phyloP scores from a whole-genome alignment of 1,139 yeast genomes.

The Suhomyces yuchorum region DNA sequence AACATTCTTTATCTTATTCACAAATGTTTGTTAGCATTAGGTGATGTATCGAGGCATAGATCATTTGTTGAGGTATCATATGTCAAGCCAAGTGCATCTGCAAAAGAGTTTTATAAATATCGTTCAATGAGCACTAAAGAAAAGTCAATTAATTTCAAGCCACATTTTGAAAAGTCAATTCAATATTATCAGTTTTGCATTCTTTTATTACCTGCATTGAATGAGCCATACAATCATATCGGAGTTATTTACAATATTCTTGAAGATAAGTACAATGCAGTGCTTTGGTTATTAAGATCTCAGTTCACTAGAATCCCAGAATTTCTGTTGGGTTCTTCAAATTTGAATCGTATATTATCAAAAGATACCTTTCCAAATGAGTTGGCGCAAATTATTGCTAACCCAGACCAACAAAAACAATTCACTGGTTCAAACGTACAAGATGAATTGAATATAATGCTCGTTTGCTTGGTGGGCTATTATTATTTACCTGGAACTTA shows the following conservation, averaged over 20 bases:
- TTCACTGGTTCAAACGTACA: not conserved
- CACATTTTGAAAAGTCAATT: conserved; percentile 37
- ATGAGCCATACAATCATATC: conserved; percentile 66
- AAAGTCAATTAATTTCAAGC: conserved; percentile 23
- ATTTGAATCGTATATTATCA: conserved; percentile 35
- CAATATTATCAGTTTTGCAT: conserved; percentile 55
- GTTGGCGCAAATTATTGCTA: conserved; percentile 20
- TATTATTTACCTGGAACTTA: conserved; percentile 33
- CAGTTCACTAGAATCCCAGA: conserved; percentile 55
- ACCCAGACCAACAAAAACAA: conserved; percentile 7
- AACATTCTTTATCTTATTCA: conserved; percentile 53
- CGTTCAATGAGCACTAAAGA: conserved; percentile 39
- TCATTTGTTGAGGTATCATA: conserved; percentile 46
- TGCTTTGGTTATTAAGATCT: conserved; percentile 58
- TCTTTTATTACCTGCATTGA: conserved; percentile 60
- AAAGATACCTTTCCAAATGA: conserved; percentile 35
- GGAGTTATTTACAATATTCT: conserved; percentile 55
- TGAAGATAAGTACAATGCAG: conserved; percentile 37
- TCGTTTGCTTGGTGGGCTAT: conserved; percentile 34
- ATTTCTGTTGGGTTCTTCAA: conserved; percentile 42
- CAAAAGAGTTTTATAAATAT: conserved; percentile 37
- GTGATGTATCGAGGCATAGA: conserved; percentile 62
- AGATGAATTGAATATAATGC: conserved; percentile 25
- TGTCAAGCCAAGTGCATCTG: conserved; percentile 39
- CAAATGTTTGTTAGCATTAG: conserved; percentile 57